Conservation (phyloP, 148 eudicot genomes). For the Cornus controversa region DNA sequence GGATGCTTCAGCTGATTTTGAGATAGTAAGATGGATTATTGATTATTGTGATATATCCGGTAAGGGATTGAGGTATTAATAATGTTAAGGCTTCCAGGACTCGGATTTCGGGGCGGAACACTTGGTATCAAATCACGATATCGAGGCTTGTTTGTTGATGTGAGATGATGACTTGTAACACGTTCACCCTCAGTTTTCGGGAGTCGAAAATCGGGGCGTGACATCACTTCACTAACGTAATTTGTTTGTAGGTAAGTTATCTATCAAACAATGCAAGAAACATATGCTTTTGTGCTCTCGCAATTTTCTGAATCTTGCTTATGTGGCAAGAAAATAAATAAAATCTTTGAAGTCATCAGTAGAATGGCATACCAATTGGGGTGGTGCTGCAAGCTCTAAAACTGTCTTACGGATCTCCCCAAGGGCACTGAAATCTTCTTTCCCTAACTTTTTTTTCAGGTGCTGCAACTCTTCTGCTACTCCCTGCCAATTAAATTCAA, state of each 20-base stretch:
- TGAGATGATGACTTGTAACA: too few species aligned
- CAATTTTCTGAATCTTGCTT: not conserved
- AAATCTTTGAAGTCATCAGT: not conserved
- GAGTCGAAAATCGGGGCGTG: too few species aligned
- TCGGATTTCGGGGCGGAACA: too few species aligned
- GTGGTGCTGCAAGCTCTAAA: slow-evolving; percentile 79
- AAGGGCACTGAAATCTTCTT: slow-evolving; percentile 58
- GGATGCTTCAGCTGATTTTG: too few species aligned
- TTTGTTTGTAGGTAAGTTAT: not conserved
- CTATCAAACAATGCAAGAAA: not conserved
- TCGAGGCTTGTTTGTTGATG: too few species aligned
- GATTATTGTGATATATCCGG: too few species aligned
- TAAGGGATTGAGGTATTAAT: too few species aligned
- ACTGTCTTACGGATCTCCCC: slow-evolving; percentile 73
- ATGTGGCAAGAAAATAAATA: not conserved
- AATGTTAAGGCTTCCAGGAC: too few species aligned
- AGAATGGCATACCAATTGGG: slow-evolving; percentile 61
- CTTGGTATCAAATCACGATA: too few species aligned
- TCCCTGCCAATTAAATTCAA: slow-evolving; percentile 38
- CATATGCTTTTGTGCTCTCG: not conserved
- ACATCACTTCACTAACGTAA: not conserved
- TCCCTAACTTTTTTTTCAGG: slow-evolving; percentile 55
- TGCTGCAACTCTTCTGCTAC: slow-evolving; percentile 56
- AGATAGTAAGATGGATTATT: too few species aligned
- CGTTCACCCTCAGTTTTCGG: too few species aligned